Evolutionary conservation across 2,329 filamentous ascomycete species (phyloP), one percentile per base, ranked within the genome.

Genomic region (Colletotrichum sp.): DNA sequence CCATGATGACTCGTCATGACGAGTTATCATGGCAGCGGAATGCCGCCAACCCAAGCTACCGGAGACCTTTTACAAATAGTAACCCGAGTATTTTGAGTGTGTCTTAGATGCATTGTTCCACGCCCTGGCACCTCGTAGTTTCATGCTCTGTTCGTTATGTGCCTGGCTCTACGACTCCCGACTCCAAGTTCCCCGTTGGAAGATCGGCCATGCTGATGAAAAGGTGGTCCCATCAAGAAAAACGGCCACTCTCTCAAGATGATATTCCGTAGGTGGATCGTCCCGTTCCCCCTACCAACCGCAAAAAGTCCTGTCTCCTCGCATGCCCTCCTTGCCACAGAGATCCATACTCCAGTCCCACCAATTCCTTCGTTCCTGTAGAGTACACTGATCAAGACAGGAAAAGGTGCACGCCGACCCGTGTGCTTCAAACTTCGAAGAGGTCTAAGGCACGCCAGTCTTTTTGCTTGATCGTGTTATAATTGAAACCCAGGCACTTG

Each of bases 371-470:
- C 18, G 18, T 12, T 48, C 9, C 38, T 48, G 18, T 12, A 6
- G 18, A n/a, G 38, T 6, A 12, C 38, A 48, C 9, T 48, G 5
- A n/a, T n/a, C 6, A 48, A 48, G 5, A n/a, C 18, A 48, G 38
- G 3, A n/a, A n/a, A 12, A 48, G 18, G 6, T n/a, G 38, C 38
- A 1, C 2, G 38, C 18, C 38, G 18, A n/a, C 8, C 38, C 18
- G 1, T 48, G 5, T n/a, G 18, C 5, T 3, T n/a, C 18, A 0
- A n/a, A 48, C 9, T 48, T n/a, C 18, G 3, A 4, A 5, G 16
- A 5, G 18, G 38, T 48, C 38, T n/a, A 0, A 6, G 3, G 9
- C 38, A n/a, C 38, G 6, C 38, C 38, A 48, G 8, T 12, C 18
- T n/a, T 6, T 12, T n/a, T n/a, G 38, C 9, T 10, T n/a, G 38